phyloP scores from a whole-genome alignment of 78 protist genomes.

The Tieghemostelium lacteum region DNA sequence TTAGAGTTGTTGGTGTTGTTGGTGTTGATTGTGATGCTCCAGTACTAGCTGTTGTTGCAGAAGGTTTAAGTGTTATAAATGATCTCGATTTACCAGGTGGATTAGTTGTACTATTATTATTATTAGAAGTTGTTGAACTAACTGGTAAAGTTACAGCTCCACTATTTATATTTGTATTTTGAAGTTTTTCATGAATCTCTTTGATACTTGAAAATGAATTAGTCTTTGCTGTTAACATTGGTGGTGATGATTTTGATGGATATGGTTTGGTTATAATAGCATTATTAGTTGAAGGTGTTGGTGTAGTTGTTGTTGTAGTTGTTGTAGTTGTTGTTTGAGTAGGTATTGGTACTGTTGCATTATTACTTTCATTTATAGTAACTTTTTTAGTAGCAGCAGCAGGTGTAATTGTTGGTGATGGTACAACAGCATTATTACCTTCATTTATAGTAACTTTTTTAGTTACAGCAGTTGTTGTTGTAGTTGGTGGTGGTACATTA shows the following conservation, averaged over 20 bases:
- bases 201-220: slow-evolving; percentile 3
- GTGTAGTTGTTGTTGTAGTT: too few species aligned
- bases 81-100: too few species aligned
- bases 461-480: not conserved
- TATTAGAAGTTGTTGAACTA: too few species aligned
- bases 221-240: not conserved
- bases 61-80: too few species aligned
- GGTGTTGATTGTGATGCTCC: not conserved
- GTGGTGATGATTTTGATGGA: slow-evolving; percentile 29
- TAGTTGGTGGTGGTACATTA: slow-evolving; percentile 3
- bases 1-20: not conserved
- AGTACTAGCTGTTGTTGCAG: not conserved
- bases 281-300: too few species aligned
- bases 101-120: too few species aligned
- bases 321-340: too few species aligned
- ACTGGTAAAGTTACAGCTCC: too few species aligned
- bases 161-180: too few species aligned
- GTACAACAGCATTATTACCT: not conserved
- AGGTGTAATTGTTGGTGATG: slow-evolving; percentile 15
- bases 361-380: not conserved
- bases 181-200: not conserved
- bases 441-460: not conserved
- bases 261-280: not conserved
- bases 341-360: not conserved
- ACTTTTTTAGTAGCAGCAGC: too few species aligned